Conservation (phyloP, 108 stramenopile genomes). For the Fistulifera pelliculosa region DNA sequence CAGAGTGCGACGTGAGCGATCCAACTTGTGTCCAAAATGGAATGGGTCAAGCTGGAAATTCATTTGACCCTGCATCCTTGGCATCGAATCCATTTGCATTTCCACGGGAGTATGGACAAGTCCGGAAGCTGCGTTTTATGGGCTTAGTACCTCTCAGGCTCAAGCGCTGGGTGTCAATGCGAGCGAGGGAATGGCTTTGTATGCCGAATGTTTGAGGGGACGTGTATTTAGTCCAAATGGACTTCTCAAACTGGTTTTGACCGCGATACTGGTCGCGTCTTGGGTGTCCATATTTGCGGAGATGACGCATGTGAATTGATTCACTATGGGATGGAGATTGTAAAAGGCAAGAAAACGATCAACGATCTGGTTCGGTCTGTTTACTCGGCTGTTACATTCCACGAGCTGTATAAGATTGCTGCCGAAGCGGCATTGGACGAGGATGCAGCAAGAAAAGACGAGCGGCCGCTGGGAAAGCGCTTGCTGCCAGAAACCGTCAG, state of each 20-base stretch:
- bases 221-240: constrained; percentile 77
- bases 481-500: constrained; percentile 40
- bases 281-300: constrained; percentile 81
- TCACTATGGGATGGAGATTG: constrained; percentile 81
- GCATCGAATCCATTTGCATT: constrained; percentile 82
- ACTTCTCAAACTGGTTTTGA: constrained; percentile 73
- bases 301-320: constrained; percentile 79
- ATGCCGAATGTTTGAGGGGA: constrained; percentile 73
- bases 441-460: constrained; percentile 41
- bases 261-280: constrained; percentile 48
- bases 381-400: constrained; percentile 75
- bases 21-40: constrained; percentile 25
- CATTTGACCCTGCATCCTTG: constrained; percentile 64
- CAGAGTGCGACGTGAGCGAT: constrained; percentile 14
- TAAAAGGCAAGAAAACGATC: constrained; percentile 58
- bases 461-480: constrained; percentile 60
- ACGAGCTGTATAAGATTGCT: constrained; percentile 75
- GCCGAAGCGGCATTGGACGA: constrained; percentile 42
- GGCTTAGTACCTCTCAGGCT: constrained; percentile 52
- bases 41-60: constrained; percentile 27
- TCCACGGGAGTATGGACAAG: constrained; percentile 74
- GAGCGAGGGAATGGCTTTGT: constrained; percentile 66
- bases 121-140: constrained; percentile 74
- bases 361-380: constrained; percentile 39
- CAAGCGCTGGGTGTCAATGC: constrained; percentile 58